Percentiles rank a stretch among this genome's conserved stretches.
phyloP scores from a whole-genome alignment of 768 basidiomycete genomes.

The Heimioporus sp. region DNA sequence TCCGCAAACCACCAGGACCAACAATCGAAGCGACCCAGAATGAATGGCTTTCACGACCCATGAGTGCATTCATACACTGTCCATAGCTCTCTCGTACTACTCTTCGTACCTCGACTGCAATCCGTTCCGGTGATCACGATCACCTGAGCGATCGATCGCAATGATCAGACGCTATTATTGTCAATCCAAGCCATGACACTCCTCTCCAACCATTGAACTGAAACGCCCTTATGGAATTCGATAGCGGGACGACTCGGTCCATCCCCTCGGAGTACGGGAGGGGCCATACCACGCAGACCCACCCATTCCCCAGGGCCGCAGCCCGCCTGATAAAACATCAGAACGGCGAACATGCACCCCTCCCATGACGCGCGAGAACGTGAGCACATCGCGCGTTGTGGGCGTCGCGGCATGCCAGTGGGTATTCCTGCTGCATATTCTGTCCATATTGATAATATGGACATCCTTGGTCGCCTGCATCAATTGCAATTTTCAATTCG shows the following conservation, averaged over 20 bases:
- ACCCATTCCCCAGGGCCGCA: slow-evolving; percentile 25
- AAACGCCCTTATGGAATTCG: not conserved
- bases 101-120: slow-evolving; percentile 12
- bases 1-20: slow-evolving; percentile 8
- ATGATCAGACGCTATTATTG: slow-evolving; percentile 28
- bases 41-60: slow-evolving; percentile 16
- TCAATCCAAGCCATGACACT: slow-evolving; percentile 12
- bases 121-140: slow-evolving; percentile 36
- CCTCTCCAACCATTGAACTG: not conserved
- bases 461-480: slow-evolving; percentile 14
- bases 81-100: slow-evolving; percentile 2
- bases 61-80: not conserved
- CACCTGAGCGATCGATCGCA: slow-evolving; percentile 27
- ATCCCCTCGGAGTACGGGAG: slow-evolving; percentile 14
- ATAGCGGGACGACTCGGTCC: not conserved
- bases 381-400: slow-evolving; percentile 8
- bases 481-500: slow-evolving; percentile 31
- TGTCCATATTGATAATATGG: slow-evolving; percentile 15
- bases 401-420: slow-evolving; percentile 16
- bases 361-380: slow-evolving; percentile 13
- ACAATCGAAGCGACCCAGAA: slow-evolving; percentile 24
- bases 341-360: slow-evolving; percentile 14
- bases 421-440: slow-evolving; percentile 12
- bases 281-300: slow-evolving; percentile 15
- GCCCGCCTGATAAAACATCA: slow-evolving; percentile 12